Evolutionary conservation across 331 rosid species (phyloP).

Genomic region (Quercus tomentella): DNA sequence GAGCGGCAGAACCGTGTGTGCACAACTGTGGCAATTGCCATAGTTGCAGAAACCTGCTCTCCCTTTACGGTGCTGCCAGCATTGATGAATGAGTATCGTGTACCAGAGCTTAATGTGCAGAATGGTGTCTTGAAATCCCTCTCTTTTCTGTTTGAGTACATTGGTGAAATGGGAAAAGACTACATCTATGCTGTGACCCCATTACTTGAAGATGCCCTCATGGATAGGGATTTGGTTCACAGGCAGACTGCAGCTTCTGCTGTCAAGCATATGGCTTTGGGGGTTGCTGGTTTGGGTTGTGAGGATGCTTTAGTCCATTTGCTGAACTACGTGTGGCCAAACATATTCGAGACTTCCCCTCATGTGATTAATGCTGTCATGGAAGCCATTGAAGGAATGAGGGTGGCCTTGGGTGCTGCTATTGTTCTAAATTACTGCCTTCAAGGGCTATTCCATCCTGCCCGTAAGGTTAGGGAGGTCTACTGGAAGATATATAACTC

Average conservation of each 20-base stretch:
- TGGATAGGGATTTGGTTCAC: constrained; percentile 95
- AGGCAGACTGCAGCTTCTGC: constrained; percentile 99
- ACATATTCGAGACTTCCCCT: constrained; percentile 90
- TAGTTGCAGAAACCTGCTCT: constrained; percentile 96
- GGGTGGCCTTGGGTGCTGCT: constrained; percentile 90
- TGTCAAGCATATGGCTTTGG: constrained; percentile 96
- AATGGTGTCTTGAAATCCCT: constrained; percentile 94
- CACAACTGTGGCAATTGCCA: constrained; percentile 97
- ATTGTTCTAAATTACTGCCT: constrained; percentile 82
- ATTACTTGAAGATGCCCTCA: constrained; percentile 90
- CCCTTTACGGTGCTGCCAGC: constrained; percentile 96
- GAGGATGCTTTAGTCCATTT: constrained; percentile 82
- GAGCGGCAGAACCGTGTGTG: constrained; percentile 97
- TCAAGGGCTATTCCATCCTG: constrained; percentile 96
- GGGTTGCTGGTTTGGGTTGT: constrained; percentile 97
- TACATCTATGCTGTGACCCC: constrained; percentile 96
- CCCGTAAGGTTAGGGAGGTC: constrained; percentile 96
- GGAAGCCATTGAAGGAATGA: constrained; percentile 98
- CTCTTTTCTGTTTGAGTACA: constrained; percentile 91
- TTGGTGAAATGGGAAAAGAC: constrained; percentile 99
- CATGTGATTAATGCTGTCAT: constrained; percentile 89
- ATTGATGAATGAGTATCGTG: constrained; percentile 92
- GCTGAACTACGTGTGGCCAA: constrained; percentile 89
- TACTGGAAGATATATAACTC: constrained; percentile 96
- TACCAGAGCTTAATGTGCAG: constrained; percentile 94